Evolutionary conservation across 2,329 filamentous ascomycete genomes (phyloP).

Genomic region (Bretziella fagacearum): DNA sequence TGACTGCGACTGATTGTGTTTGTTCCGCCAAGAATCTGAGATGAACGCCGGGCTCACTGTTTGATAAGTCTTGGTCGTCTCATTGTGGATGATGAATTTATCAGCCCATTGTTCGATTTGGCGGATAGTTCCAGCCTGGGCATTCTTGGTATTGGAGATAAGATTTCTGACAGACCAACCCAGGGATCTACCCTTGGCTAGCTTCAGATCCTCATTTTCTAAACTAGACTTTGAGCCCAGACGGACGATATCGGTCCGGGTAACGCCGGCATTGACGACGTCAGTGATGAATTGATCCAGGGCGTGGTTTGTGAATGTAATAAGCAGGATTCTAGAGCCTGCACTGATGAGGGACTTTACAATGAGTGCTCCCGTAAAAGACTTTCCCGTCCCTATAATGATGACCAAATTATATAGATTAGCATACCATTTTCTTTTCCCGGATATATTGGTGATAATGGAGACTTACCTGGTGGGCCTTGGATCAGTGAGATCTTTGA

Average conservation of each 20-base stretch:
- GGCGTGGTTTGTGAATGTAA: slow-evolving; percentile 53
- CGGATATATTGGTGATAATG: slow-evolving; percentile 1
- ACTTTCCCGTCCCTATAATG: slow-evolving; percentile 52
- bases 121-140: too few relatives aligned
- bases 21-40: too few relatives aligned
- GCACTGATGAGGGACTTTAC: slow-evolving; percentile 36
- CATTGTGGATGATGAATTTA: too few relatives aligned
- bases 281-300: slow-evolving; percentile 51
- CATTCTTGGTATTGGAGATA: too few relatives aligned
- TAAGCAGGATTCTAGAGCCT: slow-evolving; percentile 39
- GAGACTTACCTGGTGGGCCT: slow-evolving; percentile 46
- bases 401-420: too few relatives aligned
- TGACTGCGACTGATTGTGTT: too few relatives aligned
- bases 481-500: slow-evolving; percentile 46
- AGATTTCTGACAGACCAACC: too few relatives aligned
- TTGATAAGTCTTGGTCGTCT: too few relatives aligned
- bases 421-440: background rate
- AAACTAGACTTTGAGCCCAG: slow-evolving; percentile 42
- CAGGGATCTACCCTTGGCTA: too few relatives aligned
- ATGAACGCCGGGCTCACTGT: too few relatives aligned
- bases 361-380: slow-evolving; percentile 50
- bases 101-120: too few relatives aligned
- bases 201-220: too few relatives aligned
- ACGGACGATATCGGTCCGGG: slow-evolving; percentile 34
- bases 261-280: slow-evolving; percentile 41